These are phyloP conservation scores for Ceratocystis alfenasii DNA, from an alignment of 2,329 filamentous ascomycete species.

Conservation along the genomic window DNA sequence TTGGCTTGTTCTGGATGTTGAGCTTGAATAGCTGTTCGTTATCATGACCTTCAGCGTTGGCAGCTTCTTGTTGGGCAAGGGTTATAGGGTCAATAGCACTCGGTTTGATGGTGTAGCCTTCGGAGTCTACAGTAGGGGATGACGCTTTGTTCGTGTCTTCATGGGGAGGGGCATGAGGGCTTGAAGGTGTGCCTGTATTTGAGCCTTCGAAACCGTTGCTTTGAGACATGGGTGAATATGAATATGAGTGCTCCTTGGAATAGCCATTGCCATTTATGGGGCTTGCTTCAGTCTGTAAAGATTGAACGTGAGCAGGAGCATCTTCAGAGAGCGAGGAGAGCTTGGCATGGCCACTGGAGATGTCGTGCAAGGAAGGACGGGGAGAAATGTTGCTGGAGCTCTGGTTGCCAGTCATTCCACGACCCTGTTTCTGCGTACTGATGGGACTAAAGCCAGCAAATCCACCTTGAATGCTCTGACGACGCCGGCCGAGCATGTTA, in stretches of 20 bases:
- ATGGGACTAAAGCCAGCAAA: conserved; percentile 48
- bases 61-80: conserved; percentile 56
- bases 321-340: conserved; percentile 48
- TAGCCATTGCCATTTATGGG: conserved; percentile 27
- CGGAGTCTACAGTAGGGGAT: conserved; percentile 42
- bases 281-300: not conserved
- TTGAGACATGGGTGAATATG: conserved; percentile 28
- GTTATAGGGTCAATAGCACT: conserved; percentile 54
- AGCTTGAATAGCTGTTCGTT: conserved; percentile 62
- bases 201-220: not conserved
- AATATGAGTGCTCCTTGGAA: conserved; percentile 33
- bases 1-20: conserved; percentile 65
- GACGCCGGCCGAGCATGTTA: conserved; percentile 54
- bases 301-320: conserved; percentile 28
- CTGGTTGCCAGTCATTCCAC: conserved; percentile 52
- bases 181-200: not conserved
- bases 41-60: conserved; percentile 39
- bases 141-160: conserved; percentile 24
- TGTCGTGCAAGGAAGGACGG: conserved; percentile 46
- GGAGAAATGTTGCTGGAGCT: conserved; percentile 43
- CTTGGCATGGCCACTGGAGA: conserved; percentile 34
- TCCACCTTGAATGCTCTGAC: conserved; percentile 54
- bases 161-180: not conserved
- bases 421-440: conserved; percentile 44
- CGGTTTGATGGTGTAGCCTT: conserved; percentile 64